phyloP scores from a whole-genome alignment of 1,139 yeast species.

The Geotrichum histeridarum region DNA sequence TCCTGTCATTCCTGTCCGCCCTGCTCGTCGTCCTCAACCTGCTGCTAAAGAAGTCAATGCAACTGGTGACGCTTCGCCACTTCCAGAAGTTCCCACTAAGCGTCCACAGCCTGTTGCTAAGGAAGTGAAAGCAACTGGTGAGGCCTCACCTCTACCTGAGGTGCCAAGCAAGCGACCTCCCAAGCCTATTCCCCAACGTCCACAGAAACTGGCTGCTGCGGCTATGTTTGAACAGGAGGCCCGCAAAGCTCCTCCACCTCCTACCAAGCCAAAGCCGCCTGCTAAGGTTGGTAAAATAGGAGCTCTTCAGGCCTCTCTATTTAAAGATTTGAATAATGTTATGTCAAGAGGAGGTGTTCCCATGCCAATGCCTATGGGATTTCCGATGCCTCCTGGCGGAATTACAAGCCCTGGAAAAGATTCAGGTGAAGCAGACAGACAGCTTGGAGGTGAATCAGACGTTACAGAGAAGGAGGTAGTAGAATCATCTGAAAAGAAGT shows the following conservation, averaged over 20 bases:
- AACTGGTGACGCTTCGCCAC: background rate
- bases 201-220: constrained; percentile 8
- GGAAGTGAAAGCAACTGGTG: background rate
- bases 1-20: constrained; percentile 10
- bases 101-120: background rate
- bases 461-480: constrained; percentile 18
- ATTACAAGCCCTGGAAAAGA: constrained; percentile 14
- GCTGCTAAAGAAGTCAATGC: background rate
- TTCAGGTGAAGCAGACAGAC: constrained; percentile 18
- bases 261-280: constrained; percentile 19
- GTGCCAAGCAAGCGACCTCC: constrained; percentile 1
- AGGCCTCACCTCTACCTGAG: background rate
- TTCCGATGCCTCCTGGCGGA: constrained; percentile 24
- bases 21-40: background rate
- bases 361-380: constrained; percentile 22
- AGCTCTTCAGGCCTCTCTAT: constrained; percentile 34
- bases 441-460: background rate
- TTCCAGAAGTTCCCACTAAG: background rate
- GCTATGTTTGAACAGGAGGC: constrained; percentile 12
- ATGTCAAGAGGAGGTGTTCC: constrained; percentile 37
- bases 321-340: constrained; percentile 34
- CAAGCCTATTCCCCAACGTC: constrained; percentile 16
- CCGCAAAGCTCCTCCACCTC: constrained; percentile 6
- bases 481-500: constrained; percentile 10
- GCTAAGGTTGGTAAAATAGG: constrained; percentile 27